Percentiles rank a stretch among this genome's conserved stretches.
phyloP scores from a whole-genome alignment of 805 yeast species.

The Saccharomycopsis sp. region DNA sequence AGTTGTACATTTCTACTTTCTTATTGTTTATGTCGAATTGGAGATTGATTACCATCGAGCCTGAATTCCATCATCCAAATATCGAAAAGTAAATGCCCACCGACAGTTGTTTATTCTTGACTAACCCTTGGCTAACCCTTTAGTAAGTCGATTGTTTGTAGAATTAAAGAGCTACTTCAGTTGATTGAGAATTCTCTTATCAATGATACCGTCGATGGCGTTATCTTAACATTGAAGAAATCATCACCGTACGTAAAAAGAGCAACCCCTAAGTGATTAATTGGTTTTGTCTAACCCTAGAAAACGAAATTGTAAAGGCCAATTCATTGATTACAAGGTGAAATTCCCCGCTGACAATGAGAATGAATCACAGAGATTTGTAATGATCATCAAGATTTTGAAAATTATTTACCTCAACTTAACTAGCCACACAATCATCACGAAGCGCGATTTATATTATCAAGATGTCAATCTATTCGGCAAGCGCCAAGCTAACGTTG shows the following conservation, averaged over 20 bases:
- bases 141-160: too few species aligned
- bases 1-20: too few species aligned
- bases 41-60: too few species aligned
- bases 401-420: slow-evolving; percentile 20
- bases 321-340: neutral
- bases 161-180: slow-evolving; percentile 5
- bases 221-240: slow-evolving; percentile 1
- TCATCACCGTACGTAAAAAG: neutral
- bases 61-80: too few species aligned
- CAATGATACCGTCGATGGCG: slow-evolving; percentile 9
- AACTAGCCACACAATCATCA: slow-evolving; percentile 17
- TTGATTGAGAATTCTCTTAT: slow-evolving; percentile 12
- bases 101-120: too few species aligned
- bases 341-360: slow-evolving; percentile 10
- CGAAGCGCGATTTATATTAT: slow-evolving; percentile 57
- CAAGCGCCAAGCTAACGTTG: slow-evolving; percentile 37
- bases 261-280: neutral
- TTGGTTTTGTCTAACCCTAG: neutral
- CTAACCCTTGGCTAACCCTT: too few species aligned
- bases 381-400: slow-evolving; percentile 15
- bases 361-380: slow-evolving; percentile 10
- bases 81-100: too few species aligned
- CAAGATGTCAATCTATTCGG: slow-evolving; percentile 48
- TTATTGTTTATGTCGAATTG: too few species aligned
- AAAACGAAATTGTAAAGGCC: neutral